A percentile compares a stretch with the other conserved stretches of the same genome.
These are phyloP conservation scores for Cardiospermum halicacabum DNA, from an alignment of 345 rosid species.

Conservation along the genomic window DNA sequence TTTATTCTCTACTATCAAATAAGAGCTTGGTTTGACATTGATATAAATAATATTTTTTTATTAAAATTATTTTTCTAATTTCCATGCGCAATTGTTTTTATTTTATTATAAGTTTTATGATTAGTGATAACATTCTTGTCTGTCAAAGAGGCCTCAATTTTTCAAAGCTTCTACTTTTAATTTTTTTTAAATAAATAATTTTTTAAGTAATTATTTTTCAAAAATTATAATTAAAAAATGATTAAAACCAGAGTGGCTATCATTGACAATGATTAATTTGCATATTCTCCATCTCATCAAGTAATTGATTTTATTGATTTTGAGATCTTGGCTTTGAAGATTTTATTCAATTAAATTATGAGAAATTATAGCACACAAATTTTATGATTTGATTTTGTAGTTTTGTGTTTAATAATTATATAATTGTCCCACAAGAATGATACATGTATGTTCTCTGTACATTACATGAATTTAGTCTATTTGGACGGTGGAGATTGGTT, in stretches of 20 bases:
- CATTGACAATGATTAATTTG: conserved; percentile 20
- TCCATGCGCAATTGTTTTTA: neutral
- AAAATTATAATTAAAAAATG: too few species aligned
- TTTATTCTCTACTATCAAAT: conserved; percentile 4
- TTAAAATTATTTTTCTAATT: neutral
- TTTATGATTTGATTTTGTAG: too few species aligned
- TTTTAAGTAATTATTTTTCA: too few species aligned
- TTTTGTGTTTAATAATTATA: too few species aligned
- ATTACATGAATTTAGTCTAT: neutral
- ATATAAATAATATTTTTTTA: neutral
- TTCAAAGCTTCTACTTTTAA: neutral
- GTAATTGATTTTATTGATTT: conserved; percentile 6
- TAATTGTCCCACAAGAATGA: neutral
- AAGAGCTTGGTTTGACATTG: conserved; percentile 8
- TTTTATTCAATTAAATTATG: neutral
- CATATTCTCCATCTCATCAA: conserved; percentile 7
- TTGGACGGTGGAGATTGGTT: neutral
- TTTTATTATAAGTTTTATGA: neutral
- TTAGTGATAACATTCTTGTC: conserved; percentile 2
- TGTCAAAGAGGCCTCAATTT: conserved; percentile 4
- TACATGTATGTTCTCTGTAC: neutral
- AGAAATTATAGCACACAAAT: neutral
- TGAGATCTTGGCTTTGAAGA: neutral
- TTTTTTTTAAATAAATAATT: neutral
- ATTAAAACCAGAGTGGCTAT: conserved; percentile 7